Base-by-base conservation (phyloP, 805 yeast genomes). In the Cephaloascus albidus region DNA sequence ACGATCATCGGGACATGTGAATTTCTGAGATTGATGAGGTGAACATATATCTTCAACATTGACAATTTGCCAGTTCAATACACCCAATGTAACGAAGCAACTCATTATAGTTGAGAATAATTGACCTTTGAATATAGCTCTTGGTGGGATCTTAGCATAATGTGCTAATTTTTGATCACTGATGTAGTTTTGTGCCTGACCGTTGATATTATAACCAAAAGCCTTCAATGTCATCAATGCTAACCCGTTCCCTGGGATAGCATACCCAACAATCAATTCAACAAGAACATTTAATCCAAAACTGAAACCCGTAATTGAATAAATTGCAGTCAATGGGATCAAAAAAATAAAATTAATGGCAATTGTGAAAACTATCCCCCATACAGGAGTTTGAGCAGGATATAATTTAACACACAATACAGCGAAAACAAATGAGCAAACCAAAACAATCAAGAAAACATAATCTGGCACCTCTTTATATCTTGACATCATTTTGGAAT, bases 381-480 rank as follows among this genome's bases (percentile, higher is more conserved):
- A 77, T 18, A 76, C 74, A 16, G 82, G 81, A 3, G 81, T 73
- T 37, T 74, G 58, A 2, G 58, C 61, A 3, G 68, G 76, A 39
- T 65, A 73, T 12, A 68, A 46, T 37, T 64, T 49, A 6, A 74
- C 74, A 43, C 71, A 61, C 0, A 65, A 45, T n/a, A 74, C 42
- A 1, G 68, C 71, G 44, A 58, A 60, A 3, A 45, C 6, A 1
- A 65, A 57, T 36, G 71, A 63, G 2, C 47, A 38, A 8, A 58
- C 38, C 33, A 68, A 50, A 20, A 68, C 68, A n/a, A 44, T 28
- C 16, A 60, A 43, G 42, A 65, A 66, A 70, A 70, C 72, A 69
- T 70, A 69, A 40, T 70, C 74, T n/a, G 82, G 85, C 20, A 77
- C 82, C 47, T 78, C 85, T 18, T 63, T 65, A 53, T 78, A 77